These are phyloP conservation scores for Nadsonia commutata DNA, from an alignment of 1,139 yeast genomes.

Conservation along the genomic window DNA sequence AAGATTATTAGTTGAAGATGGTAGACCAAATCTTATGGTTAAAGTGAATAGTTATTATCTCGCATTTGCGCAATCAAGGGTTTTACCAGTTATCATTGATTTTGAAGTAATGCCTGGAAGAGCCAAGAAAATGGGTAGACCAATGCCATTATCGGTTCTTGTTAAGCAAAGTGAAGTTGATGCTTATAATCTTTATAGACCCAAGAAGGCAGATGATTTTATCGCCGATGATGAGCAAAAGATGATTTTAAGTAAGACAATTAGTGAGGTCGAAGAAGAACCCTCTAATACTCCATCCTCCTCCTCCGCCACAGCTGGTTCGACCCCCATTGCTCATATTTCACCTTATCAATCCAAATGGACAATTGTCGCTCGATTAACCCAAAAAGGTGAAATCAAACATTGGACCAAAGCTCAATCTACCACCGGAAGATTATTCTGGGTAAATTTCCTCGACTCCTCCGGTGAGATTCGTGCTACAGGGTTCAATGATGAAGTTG, in stretches of 20 bases:
- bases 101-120: background rate
- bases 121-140: background rate
- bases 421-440: slow-evolving; percentile 84
- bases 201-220: background rate
- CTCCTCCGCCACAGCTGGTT: background rate
- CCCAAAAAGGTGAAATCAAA: slow-evolving; percentile 75
- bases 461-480: slow-evolving; percentile 95
- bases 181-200: background rate
- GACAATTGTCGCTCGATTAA: slow-evolving; percentile 87
- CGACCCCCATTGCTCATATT: slow-evolving; percentile 58
- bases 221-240: background rate
- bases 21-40: background rate
- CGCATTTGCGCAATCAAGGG: background rate
- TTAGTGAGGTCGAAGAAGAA: background rate
- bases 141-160: background rate
- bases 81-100: background rate
- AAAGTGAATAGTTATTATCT: background rate
- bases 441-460: slow-evolving; percentile 79
- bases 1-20: background rate
- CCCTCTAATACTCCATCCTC: background rate
- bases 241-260: background rate
- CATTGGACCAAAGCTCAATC: slow-evolving; percentile 65
- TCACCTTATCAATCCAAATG: slow-evolving; percentile 86
- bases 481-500: slow-evolving; percentile 82
- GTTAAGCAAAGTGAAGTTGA: background rate